Percentiles rank a stretch among this genome's conserved stretches.
Evolutionary conservation across 805 yeast genomes (phyloP).

Genomic region (Clavispora vitiphila): DNA sequence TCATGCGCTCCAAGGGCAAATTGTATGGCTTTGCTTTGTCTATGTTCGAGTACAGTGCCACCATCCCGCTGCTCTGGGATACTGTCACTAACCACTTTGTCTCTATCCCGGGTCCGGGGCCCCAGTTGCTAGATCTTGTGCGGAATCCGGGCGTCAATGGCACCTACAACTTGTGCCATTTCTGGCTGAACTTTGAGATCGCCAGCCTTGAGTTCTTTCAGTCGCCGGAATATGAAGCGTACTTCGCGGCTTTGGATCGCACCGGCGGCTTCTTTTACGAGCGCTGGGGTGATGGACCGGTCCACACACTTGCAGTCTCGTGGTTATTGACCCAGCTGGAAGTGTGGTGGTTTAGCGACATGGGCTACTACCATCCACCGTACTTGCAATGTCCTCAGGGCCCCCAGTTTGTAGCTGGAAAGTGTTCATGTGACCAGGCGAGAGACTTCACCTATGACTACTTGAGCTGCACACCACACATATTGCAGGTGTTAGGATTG

Average conservation of each 20-base stretch:
- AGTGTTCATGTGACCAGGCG: conserved; percentile 7
- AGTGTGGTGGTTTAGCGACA: conserved; percentile 2
- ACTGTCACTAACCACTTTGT: background rate
- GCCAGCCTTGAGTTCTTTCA: background rate
- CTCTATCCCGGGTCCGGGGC: background rate
- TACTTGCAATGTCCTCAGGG: conserved; percentile 3
- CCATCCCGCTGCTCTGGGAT: conserved; percentile 64
- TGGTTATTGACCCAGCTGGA: background rate
- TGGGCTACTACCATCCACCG: conserved; percentile 3
- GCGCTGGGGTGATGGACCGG: conserved; percentile 5
- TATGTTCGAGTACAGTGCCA: conserved; percentile 55
- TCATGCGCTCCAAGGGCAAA: conserved; percentile 50
- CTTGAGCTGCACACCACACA: conserved; percentile 12
- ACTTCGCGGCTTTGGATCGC: conserved; percentile 1
- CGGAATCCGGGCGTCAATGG: background rate
- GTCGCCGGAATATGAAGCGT: background rate
- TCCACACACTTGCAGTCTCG: conserved; percentile 3
- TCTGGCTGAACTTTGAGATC: conserved; percentile 4
- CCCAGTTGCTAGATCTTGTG: background rate
- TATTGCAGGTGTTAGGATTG: background rate
- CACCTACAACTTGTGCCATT: conserved; percentile 3
- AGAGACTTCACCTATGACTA: conserved; percentile 2
- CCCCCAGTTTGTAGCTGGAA: background rate
- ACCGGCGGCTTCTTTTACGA: conserved; percentile 4
- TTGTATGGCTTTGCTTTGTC: conserved; percentile 65